Evolutionary conservation across 164 flowering plant species (phyloP), one percentile per base, ranked within the genome.

Genomic region (Kingdonia uniflora): DNA sequence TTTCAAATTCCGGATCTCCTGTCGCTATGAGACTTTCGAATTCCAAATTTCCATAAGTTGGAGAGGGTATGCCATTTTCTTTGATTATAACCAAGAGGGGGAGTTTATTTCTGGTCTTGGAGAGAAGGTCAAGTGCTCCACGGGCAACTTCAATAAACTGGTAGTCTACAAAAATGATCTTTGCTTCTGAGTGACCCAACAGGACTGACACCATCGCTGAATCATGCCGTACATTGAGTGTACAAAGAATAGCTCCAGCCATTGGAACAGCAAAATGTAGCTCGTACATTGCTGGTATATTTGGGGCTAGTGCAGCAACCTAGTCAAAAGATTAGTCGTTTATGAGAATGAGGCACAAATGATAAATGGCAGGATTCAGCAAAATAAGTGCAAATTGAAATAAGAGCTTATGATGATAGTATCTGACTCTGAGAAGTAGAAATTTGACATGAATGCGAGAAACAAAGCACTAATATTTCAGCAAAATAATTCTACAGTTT

Each of bases 211-310:
- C 25, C 81, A 74, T 78, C 26, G 72, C 49, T 21, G 85, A 56
- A 52, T 84, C 82, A 19, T 63, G 71, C 1, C 84, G 76, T 17
- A 63, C 68, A 54, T 84, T 84, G 5, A 84, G 75, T 2, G 94
- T 64, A 49, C 82, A 80, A 13, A 84, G 72, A 52, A 81, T 52
- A 17, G 77, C 94, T 26, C 94, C 88, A 12, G 82, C 72, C 88
- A 84, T 84, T 40, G 94, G 88, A 17, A 77, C 84, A 1, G 73
- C 92, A 62, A 84, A 84, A 65, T 81, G 88, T 26, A 84, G 70
- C 73, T 84, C 94, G 42, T 78, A 69, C 77, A 84, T 75, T 44
- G 80, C 85, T 10, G 94, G 94, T 48, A 84, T 65, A 59, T 84
- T 84, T 13, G 84, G 82, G 13, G 82, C 71, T 47, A 81, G 54